phyloP scores from a whole-genome alignment of 257 asterid genomes.

The Nicotiana tomentosiformis region DNA sequence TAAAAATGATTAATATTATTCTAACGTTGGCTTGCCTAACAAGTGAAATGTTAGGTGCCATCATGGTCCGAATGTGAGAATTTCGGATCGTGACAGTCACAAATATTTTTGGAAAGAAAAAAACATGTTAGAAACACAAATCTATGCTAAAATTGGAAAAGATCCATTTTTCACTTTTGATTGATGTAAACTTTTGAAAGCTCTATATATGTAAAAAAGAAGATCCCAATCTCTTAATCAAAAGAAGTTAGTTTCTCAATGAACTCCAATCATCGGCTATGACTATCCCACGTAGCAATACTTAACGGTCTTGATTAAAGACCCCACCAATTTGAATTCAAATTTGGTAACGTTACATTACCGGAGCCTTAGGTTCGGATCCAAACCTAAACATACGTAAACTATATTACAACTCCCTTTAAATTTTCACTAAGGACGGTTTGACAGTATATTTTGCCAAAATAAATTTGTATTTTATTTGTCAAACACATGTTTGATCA shows the following conservation, averaged over 20 bases:
- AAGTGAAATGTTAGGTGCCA: too few species aligned
- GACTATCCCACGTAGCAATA: conserved; percentile 1
- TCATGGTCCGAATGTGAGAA: too few species aligned
- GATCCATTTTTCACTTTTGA: neutral
- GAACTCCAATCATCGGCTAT: neutral
- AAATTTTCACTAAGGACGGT: too few species aligned
- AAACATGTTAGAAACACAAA: neutral
- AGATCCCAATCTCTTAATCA: neutral
- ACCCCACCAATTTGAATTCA: conserved; percentile 67
- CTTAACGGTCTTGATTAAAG: conserved; percentile 36
- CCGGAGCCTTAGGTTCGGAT: conserved; percentile 52
- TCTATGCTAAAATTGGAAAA: neutral
- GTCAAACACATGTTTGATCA: too few species aligned
- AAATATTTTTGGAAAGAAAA: neutral
- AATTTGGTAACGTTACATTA: conserved; percentile 53
- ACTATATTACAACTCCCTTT: too few species aligned
- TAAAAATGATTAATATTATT: too few species aligned
- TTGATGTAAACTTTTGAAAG: neutral
- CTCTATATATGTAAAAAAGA: neutral
- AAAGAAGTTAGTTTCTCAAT: neutral
- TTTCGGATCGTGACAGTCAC: too few species aligned
- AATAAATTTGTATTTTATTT: too few species aligned
- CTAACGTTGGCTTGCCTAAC: too few species aligned
- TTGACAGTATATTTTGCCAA: too few species aligned
- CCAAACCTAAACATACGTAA: conserved; percentile 26